phyloP scores from a whole-genome alignment of 768 basidiomycete species.

The Thelephora aurantiotincta region DNA sequence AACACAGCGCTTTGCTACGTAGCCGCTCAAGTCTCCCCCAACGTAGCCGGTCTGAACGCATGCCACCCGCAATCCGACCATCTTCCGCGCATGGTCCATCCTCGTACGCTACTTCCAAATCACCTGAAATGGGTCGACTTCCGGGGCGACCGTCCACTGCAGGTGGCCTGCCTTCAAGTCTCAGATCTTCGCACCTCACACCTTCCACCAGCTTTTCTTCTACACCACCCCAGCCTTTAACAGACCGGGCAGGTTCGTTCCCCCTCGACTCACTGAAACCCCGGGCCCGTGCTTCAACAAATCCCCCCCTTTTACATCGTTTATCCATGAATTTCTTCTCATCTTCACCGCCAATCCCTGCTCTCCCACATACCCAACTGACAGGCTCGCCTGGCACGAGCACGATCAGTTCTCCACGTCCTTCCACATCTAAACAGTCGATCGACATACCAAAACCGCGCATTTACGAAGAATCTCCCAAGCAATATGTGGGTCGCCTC shows the following conservation, averaged over 20 bases:
- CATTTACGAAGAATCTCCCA: constrained; percentile 49
- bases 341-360: constrained; percentile 20
- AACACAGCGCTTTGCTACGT: no score
- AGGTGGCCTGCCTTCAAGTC: constrained; percentile 8
- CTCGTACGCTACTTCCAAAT: constrained; percentile 11
- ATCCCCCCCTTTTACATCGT: constrained; percentile 57
- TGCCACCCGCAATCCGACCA: constrained; percentile 8
- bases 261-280: constrained; percentile 19
- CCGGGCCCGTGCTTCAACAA: constrained; percentile 39
- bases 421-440: constrained; percentile 29
- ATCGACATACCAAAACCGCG: constrained; percentile 37
- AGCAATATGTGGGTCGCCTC: constrained; percentile 54
- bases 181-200: constrained; percentile 7
- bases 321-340: constrained; percentile 54
- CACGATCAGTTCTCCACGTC: constrained; percentile 27
- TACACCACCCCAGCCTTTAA: constrained; percentile 10
- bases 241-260: neutral
- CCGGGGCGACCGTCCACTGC: constrained; percentile 8
- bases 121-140: constrained; percentile 13
- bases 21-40: no score
- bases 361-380: constrained; percentile 5
- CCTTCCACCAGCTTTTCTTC: constrained; percentile 7
- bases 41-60: constrained; percentile 24
- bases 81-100: constrained; percentile 7
- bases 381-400: constrained; percentile 10